These are phyloP conservation scores for Miscanthus lutarioriparius DNA, from an alignment of 176 grass and related monocot genomes.

Conservation along the genomic window DNA sequence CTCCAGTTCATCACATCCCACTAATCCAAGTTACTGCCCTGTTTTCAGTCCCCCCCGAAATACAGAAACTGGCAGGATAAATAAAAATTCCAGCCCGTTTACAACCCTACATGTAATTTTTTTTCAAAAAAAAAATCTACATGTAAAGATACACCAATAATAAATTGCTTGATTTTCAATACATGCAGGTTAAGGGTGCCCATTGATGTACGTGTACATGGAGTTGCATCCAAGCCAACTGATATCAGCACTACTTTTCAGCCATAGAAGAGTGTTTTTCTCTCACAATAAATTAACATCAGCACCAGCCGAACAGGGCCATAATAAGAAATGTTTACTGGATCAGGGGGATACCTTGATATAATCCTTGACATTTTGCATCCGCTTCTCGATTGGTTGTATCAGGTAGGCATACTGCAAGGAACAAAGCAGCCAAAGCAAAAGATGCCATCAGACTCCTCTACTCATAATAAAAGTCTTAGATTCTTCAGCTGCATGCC, in stretches of 20 bases:
- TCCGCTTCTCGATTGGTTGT: slow-evolving; percentile 75
- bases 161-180: background rate
- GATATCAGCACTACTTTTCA: too few relatives aligned
- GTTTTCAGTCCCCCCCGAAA: too few relatives aligned
- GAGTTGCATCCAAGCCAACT: background rate
- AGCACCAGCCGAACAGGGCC: too few relatives aligned
- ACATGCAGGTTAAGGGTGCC: background rate
- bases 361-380: slow-evolving; percentile 79
- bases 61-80: too few relatives aligned
- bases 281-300: too few relatives aligned
- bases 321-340: background rate
- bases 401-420: slow-evolving; percentile 83
- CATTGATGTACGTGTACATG: background rate
- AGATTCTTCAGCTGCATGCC: slow-evolving; percentile 16
- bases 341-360: slow-evolving; percentile 61
- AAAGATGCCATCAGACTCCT: slow-evolving; percentile 14
- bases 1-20: too few relatives aligned
- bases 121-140: too few relatives aligned
- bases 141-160: background rate
- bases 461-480: background rate
- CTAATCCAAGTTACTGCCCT: too few relatives aligned
- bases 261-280: too few relatives aligned
- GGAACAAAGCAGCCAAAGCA: background rate
- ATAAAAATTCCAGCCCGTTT: too few relatives aligned
- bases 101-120: too few relatives aligned